Base-by-base conservation (phyloP, 2,329 filamentous ascomycete species). In the Xylaria sp. region DNA sequence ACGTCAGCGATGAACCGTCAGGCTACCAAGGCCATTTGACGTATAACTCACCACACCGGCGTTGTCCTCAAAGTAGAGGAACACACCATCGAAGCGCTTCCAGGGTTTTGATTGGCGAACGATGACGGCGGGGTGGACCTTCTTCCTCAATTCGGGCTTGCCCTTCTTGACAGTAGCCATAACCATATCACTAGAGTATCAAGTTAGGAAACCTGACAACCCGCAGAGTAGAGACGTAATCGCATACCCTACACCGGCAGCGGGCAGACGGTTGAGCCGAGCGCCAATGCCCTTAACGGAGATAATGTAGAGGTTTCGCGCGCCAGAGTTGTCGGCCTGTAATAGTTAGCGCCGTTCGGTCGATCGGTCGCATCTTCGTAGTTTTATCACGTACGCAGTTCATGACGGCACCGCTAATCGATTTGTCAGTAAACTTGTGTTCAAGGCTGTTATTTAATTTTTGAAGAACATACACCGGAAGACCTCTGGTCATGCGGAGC, bases 31-130 rank as follows among this genome's bases (percentile, higher is more conserved):
- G 8, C 8, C 28, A 17, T 19, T 28, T 19, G 15, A 19, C n/a
- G 4, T n/a, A 31, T 40, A 60, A 93, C 91, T 82, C 84, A 94
- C 92, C 78, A 99, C 95, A 89, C 95, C 95, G 81, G 95, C 95
- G 83, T 99, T 99, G 85, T 99, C 96, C 92, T 99, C 95, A 79
- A 99, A 99, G 89, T 99, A 99, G 76, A 99, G 89, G 89, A 92
- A 99, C 78, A 98, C 92, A 84, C 95, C 96, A 82, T 99, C 95
- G 75, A 92, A 91, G 82, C 95, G 90, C 88, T 95, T 94, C 95
- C 95, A 99, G 4, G 60, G 60, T 14, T 62, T 62, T n/a, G 60
- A 62, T 54, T 98, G 95, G 82, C 95, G 88, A 81, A 98, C 94
- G 79, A 99, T 95, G 80, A 99, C 94, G 78, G 95, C 95, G 75